Percentiles rank a stretch among this genome's conserved stretches.
phyloP scores from a whole-genome alignment of 257 asterid species.

The Scutellaria barbata region DNA sequence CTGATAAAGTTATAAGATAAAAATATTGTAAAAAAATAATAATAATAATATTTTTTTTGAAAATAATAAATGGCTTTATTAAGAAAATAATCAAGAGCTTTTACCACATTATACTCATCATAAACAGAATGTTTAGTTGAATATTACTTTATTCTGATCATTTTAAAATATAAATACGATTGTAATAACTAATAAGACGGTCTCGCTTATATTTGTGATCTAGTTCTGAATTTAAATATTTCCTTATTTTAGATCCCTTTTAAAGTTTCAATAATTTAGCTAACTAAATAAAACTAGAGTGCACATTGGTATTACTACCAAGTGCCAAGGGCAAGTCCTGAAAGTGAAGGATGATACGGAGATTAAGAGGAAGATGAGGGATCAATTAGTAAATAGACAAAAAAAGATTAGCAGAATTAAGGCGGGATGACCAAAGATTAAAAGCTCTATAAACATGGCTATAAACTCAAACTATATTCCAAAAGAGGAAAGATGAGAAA shows the following conservation, averaged over 20 bases:
- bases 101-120: too few relatives aligned
- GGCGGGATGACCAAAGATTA: constrained; percentile 60
- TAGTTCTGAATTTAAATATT: not conserved
- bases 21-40: not conserved
- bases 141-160: not conserved
- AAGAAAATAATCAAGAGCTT: too few relatives aligned
- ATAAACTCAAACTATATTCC: constrained; percentile 41
- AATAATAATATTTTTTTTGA: not conserved
- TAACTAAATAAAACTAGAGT: not conserved
- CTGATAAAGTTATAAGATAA: not conserved
- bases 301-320: not conserved
- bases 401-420: constrained; percentile 42
- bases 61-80: too few relatives aligned
- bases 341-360: constrained; percentile 2
- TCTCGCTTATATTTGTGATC: too few relatives aligned
- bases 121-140: not conserved
- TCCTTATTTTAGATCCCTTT: not conserved
- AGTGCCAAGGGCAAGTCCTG: not conserved
- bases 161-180: not conserved
- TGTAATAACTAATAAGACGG: too few relatives aligned
- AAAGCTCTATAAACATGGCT: constrained; percentile 20
- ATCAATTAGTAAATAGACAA: constrained; percentile 20
- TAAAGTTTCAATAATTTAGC: not conserved
- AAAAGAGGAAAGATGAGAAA: constrained; percentile 39
- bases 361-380: not conserved